Evolutionary conservation across 805 yeast genomes (phyloP), one percentile per base, ranked within the genome.

Genomic region (Lipomyces spencermartinsiae): DNA sequence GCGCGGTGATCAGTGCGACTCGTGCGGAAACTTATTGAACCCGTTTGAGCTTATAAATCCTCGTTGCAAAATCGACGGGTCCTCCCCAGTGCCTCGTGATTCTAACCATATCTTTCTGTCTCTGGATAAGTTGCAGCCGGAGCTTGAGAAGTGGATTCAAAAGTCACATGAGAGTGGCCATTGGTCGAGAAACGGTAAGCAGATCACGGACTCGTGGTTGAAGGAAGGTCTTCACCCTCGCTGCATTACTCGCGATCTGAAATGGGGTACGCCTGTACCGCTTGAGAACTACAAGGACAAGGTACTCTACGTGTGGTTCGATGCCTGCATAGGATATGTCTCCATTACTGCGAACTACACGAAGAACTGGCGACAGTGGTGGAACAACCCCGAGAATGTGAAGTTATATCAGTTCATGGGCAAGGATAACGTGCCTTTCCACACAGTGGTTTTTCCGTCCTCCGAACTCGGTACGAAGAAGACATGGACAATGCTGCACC

Each of bases 191-290:
- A 95, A 95, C 80, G 89, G 97, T 5, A 89, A 85, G 75, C 89
- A 91, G 49, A 95, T 95, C 77, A 93, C 98, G 49, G 85, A 90
- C 70, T 89, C 93, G 16, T 95, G 99, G 99, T 84, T 93, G 76
- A 92, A 88, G 76, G 97, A 92, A 78, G 98, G 98, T 57, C 85
- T 95, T 67, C 87, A 86, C 71, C 95, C 98, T 70, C 89, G 98
- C 80, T 92, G 98, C 82, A 95, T 95, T 78, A 95, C 99, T 19
- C 89, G 99, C 83, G 99, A 95, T 78, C 85, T 95, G 77, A 88
- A 88, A 59, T 95, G 99, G 99, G 99, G 99, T 79, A 93, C 97
- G 7, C 97, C 98, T 8, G 98, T 95, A 34, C 99, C 99, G 61
- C 82, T 92, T 73, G 89, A 91, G 74, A 91, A 88, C 62, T 95